Base-by-base conservation (phyloP, 2,329 filamentous ascomycete genomes). In the Chrysosporium queenslandicum region DNA sequence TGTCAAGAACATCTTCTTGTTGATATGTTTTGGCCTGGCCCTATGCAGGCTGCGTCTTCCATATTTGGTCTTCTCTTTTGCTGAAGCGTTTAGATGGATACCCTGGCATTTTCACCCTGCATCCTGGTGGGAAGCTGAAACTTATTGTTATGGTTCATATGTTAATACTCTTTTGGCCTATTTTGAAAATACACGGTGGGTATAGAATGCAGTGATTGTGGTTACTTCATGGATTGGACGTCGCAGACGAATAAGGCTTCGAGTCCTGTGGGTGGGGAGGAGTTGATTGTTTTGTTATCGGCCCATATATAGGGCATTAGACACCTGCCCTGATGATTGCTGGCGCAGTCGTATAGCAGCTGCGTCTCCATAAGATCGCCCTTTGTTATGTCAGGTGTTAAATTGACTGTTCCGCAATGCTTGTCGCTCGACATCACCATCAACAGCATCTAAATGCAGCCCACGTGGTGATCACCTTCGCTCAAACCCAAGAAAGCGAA, bases 401-500 rank as follows among this genome's bases (percentile, higher is more conserved):
- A n/a, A n/a, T n/a, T n/a, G n/a, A n/a, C n/a, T n/a, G n/a, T n/a
- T n/a, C n/a, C n/a, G n/a, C n/a, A n/a, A n/a, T n/a, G n/a, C n/a
- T n/a, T n/a, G n/a, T n/a, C n/a, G n/a, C n/a, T n/a, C n/a, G n/a
- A n/a, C n/a, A n/a, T n/a, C n/a, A n/a, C n/a, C n/a, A n/a, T n/a
- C n/a, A n/a, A n/a, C n/a, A n/a, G n/a, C n/a, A n/a, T n/a, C n/a
- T n/a, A n/a, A n/a, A n/a, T n/a, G n/a, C n/a, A n/a, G n/a, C n/a
- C n/a, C n/a, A n/a, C n/a, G n/a, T n/a, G n/a, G 27, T 16, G 14
- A 32, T 53, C 50, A 57, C 36, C 57, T 42, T 55, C 63, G 64
- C 58, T 73, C 70, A 65, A 66, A 74, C 9, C 71, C 71, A 52
- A 74, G 64, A 56, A 78, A 66, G 63, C 74, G 71, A 41, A 77